Percentiles rank a stretch among this genome's conserved stretches.
These are phyloP conservation scores for Picea engelmannii DNA, from an alignment of 83 land plant species.

Conservation along the genomic window DNA sequence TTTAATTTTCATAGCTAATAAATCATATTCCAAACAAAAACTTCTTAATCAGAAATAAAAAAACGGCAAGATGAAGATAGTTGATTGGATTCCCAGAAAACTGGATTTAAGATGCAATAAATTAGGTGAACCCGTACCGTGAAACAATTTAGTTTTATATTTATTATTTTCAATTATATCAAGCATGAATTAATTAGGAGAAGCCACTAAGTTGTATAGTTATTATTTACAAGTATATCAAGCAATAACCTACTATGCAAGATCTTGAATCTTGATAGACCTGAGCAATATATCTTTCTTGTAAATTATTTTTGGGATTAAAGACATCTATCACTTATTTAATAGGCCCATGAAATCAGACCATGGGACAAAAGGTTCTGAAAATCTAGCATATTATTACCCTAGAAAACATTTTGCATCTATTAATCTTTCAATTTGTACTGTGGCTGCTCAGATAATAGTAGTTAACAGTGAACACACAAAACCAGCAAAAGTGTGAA, in stretches of 20 bases:
- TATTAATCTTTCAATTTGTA: neutral
- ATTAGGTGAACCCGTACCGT: neutral
- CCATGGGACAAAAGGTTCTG: neutral
- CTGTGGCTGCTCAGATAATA: slow-evolving; percentile 3
- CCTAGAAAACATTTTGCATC: neutral
- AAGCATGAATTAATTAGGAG: too few species aligned
- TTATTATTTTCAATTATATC: too few species aligned
- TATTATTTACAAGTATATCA: too few species aligned
- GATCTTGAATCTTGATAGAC: slow-evolving; percentile 3
- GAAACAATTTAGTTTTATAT: too few species aligned
- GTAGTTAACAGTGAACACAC: neutral
- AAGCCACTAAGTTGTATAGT: too few species aligned
- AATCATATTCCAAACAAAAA: neutral
- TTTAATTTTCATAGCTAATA: neutral
- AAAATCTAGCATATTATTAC: neutral
- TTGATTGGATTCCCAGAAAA: slow-evolving; percentile 1
- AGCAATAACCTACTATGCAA: neutral
- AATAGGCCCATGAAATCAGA: neutral
- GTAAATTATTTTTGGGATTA: neutral
- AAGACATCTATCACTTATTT: neutral
- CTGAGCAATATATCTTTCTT: neutral
- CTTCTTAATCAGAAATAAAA: neutral
- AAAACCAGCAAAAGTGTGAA: slow-evolving; percentile 9
- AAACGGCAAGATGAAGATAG: neutral
- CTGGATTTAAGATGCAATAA: neutral